Conservation (phyloP, 2,329 filamentous ascomycete genomes). For the Colletotrichum tanaceti region DNA sequence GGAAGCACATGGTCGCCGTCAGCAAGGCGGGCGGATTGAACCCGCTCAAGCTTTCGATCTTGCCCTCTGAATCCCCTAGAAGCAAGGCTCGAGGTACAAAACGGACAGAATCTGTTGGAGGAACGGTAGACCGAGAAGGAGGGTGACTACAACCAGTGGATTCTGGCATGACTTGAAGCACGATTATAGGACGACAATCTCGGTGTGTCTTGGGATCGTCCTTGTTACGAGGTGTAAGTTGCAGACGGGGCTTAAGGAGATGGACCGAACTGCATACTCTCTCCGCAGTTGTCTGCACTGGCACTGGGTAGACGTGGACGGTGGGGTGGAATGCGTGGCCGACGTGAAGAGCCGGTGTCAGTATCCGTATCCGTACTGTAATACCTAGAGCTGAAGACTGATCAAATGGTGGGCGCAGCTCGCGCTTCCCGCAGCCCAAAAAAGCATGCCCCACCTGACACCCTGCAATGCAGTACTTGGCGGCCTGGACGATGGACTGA, state of each 20-base stretch:
- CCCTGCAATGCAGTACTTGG: conserved; percentile 27
- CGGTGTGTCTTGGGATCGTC: conserved; percentile 34
- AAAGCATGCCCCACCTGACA: conserved; percentile 30
- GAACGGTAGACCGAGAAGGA: conserved; percentile 22
- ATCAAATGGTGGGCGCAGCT: conserved; percentile 17
- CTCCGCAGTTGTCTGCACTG: conserved; percentile 11
- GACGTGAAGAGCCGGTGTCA: conserved; percentile 27
- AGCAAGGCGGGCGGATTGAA: conserved; percentile 4
- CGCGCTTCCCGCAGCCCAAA: conserved; percentile 24
- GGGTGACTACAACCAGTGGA: conserved; percentile 17
- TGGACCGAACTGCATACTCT: conserved; percentile 3
- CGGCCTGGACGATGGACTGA: conserved; percentile 14
- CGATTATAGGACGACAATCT: conserved; percentile 38
- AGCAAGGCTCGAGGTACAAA: not conserved
- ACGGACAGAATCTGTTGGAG: conserved; percentile 25
- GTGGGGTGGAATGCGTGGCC: conserved; percentile 15
- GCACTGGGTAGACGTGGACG: conserved; percentile 1
- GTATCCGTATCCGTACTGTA: conserved; percentile 28
- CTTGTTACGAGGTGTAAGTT: conserved; percentile 33
- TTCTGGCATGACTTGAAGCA: conserved; percentile 35
- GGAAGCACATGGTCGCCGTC: conserved; percentile 18
- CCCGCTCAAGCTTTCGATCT: conserved; percentile 19
- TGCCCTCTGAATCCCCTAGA: not conserved
- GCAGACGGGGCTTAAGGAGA: no score
- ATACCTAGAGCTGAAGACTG: conserved; percentile 3